Evolutionary conservation across 78 protist genomes (phyloP).

Genomic region (Guillardia theta): DNA sequence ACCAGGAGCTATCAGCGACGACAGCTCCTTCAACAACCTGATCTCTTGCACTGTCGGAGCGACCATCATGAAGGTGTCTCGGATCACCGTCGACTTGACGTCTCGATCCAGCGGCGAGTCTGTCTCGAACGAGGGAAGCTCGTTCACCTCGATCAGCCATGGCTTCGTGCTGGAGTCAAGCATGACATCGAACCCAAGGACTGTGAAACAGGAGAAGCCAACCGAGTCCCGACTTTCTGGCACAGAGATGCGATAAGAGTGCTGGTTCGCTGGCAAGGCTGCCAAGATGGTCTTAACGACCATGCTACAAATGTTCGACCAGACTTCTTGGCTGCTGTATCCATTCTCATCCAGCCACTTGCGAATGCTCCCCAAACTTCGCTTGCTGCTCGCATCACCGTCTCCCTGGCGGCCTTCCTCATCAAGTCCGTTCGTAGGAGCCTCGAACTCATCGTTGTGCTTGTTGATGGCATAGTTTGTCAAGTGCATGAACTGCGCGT

Average conservation of each 20-base stretch:
- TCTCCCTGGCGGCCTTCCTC: background rate
- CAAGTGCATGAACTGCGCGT: constrained; percentile 61
- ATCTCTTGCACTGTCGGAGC: background rate
- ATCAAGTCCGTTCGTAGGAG: background rate
- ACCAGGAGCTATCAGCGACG: background rate
- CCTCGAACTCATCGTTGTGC: constrained; percentile 31
- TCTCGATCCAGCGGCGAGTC: background rate
- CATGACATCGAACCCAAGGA: constrained; percentile 30
- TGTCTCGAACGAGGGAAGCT: constrained; percentile 28
- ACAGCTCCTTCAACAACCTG: background rate
- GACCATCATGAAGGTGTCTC: background rate
- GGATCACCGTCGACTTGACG: background rate
- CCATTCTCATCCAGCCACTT: constrained; percentile 7
- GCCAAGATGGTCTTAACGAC: background rate
- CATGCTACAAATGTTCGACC: background rate
- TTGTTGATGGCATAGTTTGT: constrained; percentile 82
- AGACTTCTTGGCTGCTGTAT: background rate
- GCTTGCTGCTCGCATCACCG: background rate
- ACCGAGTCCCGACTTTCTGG: background rate
- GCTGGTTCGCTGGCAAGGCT: background rate
- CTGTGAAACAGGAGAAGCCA: constrained; percentile 1
- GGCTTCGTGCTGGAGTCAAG: background rate
- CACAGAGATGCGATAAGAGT: background rate
- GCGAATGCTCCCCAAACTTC: background rate
- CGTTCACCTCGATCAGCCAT: background rate